These are phyloP conservation scores for Corylus avellana DNA, from an alignment of 306 rosid species.

Conservation along the genomic window DNA sequence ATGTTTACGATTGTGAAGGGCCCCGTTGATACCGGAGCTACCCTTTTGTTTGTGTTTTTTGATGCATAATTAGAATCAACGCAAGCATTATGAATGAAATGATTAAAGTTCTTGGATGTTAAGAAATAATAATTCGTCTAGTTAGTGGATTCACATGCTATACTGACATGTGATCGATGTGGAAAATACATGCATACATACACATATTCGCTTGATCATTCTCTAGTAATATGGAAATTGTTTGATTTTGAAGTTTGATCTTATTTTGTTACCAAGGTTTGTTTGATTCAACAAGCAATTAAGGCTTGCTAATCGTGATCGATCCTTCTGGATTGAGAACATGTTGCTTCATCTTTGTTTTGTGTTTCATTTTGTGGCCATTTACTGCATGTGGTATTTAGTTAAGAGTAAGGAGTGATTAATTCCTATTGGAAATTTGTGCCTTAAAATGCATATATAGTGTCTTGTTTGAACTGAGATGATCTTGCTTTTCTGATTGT, in stretches of 20 bases:
- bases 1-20: slow-evolving; percentile 8
- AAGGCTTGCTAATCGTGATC: not conserved
- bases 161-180: not conserved
- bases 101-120: not conserved
- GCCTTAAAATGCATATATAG: not conserved
- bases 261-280: not conserved
- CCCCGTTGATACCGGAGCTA: slow-evolving; percentile 4
- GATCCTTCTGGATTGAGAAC: not conserved
- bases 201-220: not conserved
- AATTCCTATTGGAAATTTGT: not conserved
- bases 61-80: slow-evolving; percentile 16
- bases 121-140: slow-evolving; percentile 10
- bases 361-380: not conserved
- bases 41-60: not conserved
- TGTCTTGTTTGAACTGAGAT: not conserved
- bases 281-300: not conserved
- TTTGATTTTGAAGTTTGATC: not conserved
- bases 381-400: not conserved
- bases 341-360: not conserved
- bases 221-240: not conserved
- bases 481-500: not conserved
- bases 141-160: not conserved
- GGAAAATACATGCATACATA: not conserved
- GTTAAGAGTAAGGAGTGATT: not conserved
- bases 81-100: slow-evolving; percentile 18